A percentile compares a stretch with the other conserved stretches of the same genome.
phyloP scores from a whole-genome alignment of 495 filamentous ascomycete genomes.

The Saxophila tyrrhenica region DNA sequence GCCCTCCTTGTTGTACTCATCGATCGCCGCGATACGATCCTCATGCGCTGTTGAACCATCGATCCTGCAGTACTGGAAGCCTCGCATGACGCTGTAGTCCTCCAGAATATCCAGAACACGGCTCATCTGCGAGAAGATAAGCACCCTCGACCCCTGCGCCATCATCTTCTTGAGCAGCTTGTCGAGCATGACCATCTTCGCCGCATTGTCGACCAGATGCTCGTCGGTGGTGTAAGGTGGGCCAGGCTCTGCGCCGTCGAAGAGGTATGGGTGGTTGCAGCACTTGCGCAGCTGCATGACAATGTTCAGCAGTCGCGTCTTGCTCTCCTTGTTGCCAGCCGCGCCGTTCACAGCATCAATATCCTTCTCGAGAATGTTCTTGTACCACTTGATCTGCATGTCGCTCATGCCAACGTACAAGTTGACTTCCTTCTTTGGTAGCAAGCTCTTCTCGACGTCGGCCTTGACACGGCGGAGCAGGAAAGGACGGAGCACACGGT shows the following conservation, averaged over 20 bases:
- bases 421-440: constrained; percentile 97
- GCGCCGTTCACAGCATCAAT: constrained; percentile 98
- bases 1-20: constrained; percentile 91
- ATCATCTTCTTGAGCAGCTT: constrained; percentile 78
- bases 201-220: constrained; percentile 84
- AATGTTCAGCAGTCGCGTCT: constrained; percentile 96
- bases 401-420: constrained; percentile 97
- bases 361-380: constrained; percentile 97
- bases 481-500: constrained; percentile 88
- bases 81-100: constrained; percentile 93
- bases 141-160: constrained; percentile 73
- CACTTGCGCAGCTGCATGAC: constrained; percentile 99
- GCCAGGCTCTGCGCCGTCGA: constrained; percentile 94
- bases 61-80: constrained; percentile 93
- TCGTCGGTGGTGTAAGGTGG: constrained; percentile 98
- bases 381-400: constrained; percentile 99
- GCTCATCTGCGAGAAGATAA: constrained; percentile 99
- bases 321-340: constrained; percentile 92
- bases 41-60: constrained; percentile 96
- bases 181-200: constrained; percentile 96
- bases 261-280: constrained; percentile 97
- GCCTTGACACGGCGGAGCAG: constrained; percentile 92
- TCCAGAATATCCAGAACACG: constrained; percentile 94
- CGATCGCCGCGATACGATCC: constrained; percentile 93
- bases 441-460: constrained; percentile 94